Conservation (phyloP, 75 land plant species). For the Pinus albicaulis region DNA sequence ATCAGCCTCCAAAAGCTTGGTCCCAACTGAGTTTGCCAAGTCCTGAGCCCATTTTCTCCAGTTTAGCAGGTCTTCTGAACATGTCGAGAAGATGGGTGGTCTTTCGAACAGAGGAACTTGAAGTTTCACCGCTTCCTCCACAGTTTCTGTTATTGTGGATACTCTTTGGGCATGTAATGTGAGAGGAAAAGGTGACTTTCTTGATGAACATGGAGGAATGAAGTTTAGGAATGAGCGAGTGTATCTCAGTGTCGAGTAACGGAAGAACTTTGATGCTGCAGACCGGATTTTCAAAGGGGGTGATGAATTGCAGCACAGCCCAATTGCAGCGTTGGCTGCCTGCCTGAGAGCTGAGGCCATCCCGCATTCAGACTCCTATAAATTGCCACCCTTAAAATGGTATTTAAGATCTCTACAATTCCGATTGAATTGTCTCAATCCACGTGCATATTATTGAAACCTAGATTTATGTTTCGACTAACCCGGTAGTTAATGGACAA, state of each 20-base stretch:
- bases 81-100: constrained; percentile 22
- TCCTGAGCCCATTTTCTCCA: constrained; percentile 68
- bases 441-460: too few relatives aligned
- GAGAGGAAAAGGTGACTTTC: neutral
- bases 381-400: too few relatives aligned
- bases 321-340: neutral
- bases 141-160: neutral
- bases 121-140: neutral
- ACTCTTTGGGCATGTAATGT: neutral
- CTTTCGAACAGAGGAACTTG: constrained; percentile 50
- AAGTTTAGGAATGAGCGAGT: neutral
- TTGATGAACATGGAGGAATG: too few relatives aligned
- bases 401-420: too few relatives aligned
- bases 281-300: neutral
- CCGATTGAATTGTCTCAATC: too few relatives aligned
- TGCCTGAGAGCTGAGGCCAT: neutral
- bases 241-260: neutral
- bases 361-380: neutral
- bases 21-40: constrained; percentile 48
- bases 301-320: neutral
- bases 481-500: too few relatives aligned
- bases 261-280: neutral
- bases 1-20: constrained; percentile 35
- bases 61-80: constrained; percentile 34
- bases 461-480: too few relatives aligned